These are phyloP conservation scores for Pisolithus tinctorius DNA, from an alignment of 768 basidiomycete species.

Conservation along the genomic window DNA sequence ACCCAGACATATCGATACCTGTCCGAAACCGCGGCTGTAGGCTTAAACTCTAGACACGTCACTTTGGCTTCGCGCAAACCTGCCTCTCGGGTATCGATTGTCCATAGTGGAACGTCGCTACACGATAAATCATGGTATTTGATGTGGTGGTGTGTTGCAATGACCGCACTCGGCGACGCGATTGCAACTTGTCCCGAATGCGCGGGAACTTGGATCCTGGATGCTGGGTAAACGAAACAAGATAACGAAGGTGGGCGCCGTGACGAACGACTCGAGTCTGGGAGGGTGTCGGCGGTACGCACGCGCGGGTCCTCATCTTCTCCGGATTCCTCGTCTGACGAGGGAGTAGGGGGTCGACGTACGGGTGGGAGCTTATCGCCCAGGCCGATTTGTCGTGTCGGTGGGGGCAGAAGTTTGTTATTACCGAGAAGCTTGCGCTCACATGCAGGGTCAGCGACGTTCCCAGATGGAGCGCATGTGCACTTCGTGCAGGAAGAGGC, in stretches of 20 bases:
- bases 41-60: constrained; percentile 73
- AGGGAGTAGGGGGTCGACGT: constrained; percentile 38
- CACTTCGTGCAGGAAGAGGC: constrained; percentile 32
- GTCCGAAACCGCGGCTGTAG: constrained; percentile 37
- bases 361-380: constrained; percentile 66
- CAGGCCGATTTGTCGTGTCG: constrained; percentile 62
- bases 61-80: constrained; percentile 64
- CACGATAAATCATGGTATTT: constrained; percentile 55
- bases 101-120: constrained; percentile 39
- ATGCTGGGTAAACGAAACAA: constrained; percentile 32
- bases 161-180: constrained; percentile 52
- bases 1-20: constrained; percentile 70
- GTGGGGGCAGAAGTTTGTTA: constrained; percentile 58
- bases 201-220: constrained; percentile 47
- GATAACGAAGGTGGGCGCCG: constrained; percentile 38
- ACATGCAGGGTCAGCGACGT: constrained; percentile 5
- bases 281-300: constrained; percentile 46
- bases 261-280: constrained; percentile 62
- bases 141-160: constrained; percentile 52
- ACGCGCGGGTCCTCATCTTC: constrained; percentile 53
- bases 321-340: constrained; percentile 48
- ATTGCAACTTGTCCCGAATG: constrained; percentile 49
- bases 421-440: constrained; percentile 23
- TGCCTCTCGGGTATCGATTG: constrained; percentile 56
- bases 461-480: background rate